phyloP scores from a whole-genome alignment of 2,329 filamentous ascomycete genomes.

The Colletotrichum sp. region DNA sequence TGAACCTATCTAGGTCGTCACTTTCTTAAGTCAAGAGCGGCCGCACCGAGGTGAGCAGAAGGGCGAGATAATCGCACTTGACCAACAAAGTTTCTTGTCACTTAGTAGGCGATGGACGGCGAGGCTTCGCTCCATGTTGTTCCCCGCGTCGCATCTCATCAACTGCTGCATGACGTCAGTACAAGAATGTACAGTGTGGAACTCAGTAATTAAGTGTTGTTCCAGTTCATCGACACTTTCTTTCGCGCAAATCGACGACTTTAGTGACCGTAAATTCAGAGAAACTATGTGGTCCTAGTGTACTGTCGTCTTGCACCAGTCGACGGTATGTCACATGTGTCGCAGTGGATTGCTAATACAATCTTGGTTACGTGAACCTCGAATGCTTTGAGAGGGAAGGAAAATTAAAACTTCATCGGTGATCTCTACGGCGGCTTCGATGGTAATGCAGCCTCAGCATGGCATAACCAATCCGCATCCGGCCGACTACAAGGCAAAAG shows the following conservation, averaged over 20 bases:
- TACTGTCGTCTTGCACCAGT: too few species aligned
- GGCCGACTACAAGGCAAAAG: neutral
- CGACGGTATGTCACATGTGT: neutral
- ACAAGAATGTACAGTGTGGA: too few species aligned
- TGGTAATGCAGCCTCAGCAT: neutral
- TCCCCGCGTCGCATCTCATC: rapidly evolving
- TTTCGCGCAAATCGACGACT: too few species aligned
- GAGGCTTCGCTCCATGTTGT: neutral
- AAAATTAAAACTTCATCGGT: neutral
- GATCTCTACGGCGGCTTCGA: neutral
- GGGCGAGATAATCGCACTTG: neutral
- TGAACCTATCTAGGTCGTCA: too few species aligned
- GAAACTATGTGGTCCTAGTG: too few species aligned
- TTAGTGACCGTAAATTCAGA: too few species aligned
- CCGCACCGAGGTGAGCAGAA: neutral
- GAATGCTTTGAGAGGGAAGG: neutral
- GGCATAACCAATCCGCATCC: neutral
- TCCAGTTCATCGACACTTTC: too few species aligned
- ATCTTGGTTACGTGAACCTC: rapidly evolving
- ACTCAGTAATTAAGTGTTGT: too few species aligned
- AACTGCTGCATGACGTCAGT: neutral
- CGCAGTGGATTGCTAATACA: neutral
- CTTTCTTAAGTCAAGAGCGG: neutral
- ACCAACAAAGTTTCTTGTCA: neutral
- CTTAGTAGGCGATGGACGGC: neutral